Percentiles rank a stretch among this genome's conserved stretches.
Evolutionary conservation across 345 rosid genomes (phyloP).

Genomic region (Bruguiera sexangula): DNA sequence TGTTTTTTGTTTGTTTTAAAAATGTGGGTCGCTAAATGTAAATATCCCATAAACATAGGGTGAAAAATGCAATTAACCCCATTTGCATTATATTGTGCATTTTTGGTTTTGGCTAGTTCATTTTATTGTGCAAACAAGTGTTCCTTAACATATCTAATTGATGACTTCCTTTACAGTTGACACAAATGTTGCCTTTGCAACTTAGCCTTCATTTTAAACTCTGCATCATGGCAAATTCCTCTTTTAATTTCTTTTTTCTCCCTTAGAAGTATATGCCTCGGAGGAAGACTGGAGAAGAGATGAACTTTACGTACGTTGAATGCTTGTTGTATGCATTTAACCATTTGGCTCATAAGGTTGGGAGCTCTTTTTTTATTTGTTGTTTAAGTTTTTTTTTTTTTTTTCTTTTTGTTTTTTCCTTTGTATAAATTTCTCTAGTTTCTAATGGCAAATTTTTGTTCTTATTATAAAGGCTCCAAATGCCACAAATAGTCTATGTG

Average conservation of each 20-base stretch:
- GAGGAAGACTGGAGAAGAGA: conserved; percentile 90
- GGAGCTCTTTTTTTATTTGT: not conserved
- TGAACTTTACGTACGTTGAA: conserved; percentile 91
- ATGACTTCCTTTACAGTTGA: not conserved
- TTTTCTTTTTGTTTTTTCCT: not conserved
- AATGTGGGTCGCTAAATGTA: too few species aligned
- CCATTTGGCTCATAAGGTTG: conserved; percentile 91
- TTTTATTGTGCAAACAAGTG: too few species aligned
- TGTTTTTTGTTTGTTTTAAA: too few species aligned
- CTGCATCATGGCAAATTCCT: not conserved
- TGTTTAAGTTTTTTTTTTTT: not conserved
- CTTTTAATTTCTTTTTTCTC: conserved; percentile 17
- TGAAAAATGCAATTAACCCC: too few species aligned
- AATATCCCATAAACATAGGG: too few species aligned
- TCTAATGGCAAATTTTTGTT: conserved; percentile 25
- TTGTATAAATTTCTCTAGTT: not conserved
- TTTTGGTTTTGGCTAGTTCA: too few species aligned
- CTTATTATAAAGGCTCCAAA: conserved; percentile 71
- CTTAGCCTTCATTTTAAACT: not conserved
- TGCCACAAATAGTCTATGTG: conserved; percentile 93
- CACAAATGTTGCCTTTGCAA: not conserved
- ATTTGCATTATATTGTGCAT: too few species aligned
- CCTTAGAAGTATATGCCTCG: conserved; percentile 87
- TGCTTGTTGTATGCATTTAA: conserved; percentile 87
- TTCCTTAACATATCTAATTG: too few species aligned